Evolutionary conservation across 2,329 filamentous ascomycete genomes (phyloP), one percentile per base, ranked within the genome.

Genomic region (Trichoderma atroviride): DNA sequence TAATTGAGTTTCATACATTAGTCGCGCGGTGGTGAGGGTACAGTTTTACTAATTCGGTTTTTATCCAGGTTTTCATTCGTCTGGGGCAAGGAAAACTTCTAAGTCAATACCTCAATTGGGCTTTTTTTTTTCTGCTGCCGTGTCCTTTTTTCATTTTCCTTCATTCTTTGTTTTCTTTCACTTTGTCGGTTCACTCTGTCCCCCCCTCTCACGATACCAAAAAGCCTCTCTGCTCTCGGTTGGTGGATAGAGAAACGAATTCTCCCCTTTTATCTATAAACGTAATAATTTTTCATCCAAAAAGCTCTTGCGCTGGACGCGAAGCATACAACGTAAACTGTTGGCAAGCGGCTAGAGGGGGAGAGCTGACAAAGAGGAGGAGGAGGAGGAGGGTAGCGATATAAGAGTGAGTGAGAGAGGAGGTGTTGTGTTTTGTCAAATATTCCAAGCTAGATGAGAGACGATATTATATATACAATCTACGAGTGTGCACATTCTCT

Each of bases 41-140:
- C 73, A 68, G 72, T 72, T 29, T 29, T 27, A 59, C 72, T 73
- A 60, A 73, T 61, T 2, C 0, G 19, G 3, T 9, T 33, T 5
- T 14, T 13, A 5, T 37, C 1, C 68, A 87, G 87, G 47, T 91
- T 90, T 79, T 87, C 85, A 59, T 91, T 88, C 74, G 87, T 89
- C 59, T 91, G 88, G 88, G 88, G 88, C 75, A 91, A 91, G 78
- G 88, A 91, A 80, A 91, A 90, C 78, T 91, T 90, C 76, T 89
- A 87, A 68, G 31, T 14, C 19, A 43, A 9, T 9, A n/a, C 7
- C 37, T 22, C 52, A n/a, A 57, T 37, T 31, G 33, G 35, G 37
- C 22, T 31, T n/a, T 31, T 35, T 31, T n/a, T 14, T 27, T 2
- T n/a, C 24, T 16, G 37, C 19, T 7, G 27, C 37, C n/a, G 52